Evolutionary conservation across 495 filamentous ascomycete species (phyloP).

Genomic region (Trichocladium uniseriatum): DNA sequence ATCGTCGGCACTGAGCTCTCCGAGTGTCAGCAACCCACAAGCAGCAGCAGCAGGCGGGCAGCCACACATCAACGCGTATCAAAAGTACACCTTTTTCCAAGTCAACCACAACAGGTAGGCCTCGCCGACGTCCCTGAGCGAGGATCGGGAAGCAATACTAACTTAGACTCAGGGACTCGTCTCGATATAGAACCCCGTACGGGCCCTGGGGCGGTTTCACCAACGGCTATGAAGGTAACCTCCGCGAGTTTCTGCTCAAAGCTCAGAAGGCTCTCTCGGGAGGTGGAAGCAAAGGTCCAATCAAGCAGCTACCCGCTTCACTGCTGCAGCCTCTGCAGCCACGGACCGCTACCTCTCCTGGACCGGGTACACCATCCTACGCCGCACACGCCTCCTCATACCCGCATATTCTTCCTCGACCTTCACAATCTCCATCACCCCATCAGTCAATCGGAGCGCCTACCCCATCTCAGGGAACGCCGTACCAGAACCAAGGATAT

Average conservation of each 20-base stretch:
- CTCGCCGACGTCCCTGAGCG: conserved; percentile 4
- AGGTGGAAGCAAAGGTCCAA: conserved; percentile 6
- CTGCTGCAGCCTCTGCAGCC: conserved; percentile 16
- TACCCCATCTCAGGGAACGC: conserved; percentile 1
- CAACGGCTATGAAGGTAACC: conserved; percentile 46
- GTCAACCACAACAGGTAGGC: conserved; percentile 40
- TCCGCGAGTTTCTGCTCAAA: conserved; percentile 37
- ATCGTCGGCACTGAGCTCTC: conserved; percentile 21
- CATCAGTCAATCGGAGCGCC: background rate
- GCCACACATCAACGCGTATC: conserved; percentile 18
- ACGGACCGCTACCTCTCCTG: conserved; percentile 5
- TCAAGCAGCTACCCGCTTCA: conserved; percentile 16
- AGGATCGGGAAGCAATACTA: background rate
- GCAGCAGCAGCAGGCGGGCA: conserved; percentile 11
- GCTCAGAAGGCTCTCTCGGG: conserved; percentile 32
- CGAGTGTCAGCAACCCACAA: conserved; percentile 14
- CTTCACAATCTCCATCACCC: background rate
- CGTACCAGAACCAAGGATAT: conserved; percentile 7
- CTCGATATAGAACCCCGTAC: conserved; percentile 44
- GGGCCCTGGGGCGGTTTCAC: conserved; percentile 43
- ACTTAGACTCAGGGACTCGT: conserved; percentile 32
- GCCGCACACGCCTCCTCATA: conserved; percentile 13
- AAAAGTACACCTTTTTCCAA: conserved; percentile 46
- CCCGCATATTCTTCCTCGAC: conserved; percentile 9
- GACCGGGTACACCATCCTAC: background rate